Base-by-base conservation (phyloP, 345 rosid genomes). In the Populus tremula region DNA sequence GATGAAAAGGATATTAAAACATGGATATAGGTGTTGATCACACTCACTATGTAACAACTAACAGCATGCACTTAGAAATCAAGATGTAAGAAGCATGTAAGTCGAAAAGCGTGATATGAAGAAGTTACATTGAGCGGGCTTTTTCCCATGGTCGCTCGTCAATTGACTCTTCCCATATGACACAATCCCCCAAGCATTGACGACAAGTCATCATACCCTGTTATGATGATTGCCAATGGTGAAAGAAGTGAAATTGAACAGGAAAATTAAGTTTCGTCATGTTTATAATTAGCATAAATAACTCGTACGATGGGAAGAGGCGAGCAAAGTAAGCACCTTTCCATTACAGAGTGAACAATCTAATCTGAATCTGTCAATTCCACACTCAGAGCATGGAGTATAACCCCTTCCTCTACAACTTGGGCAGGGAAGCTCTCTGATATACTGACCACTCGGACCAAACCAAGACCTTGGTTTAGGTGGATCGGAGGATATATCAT, bases 141-240 rank as follows among this genome's bases (percentile, higher is more conserved):
- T 89, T 91, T 87, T 94, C 98, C 98, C 98, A 93, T 54, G 98
- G 98, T 78, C 77, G 88, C 82, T 94, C 98, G 59, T 94, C 98
- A 41, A 93, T 90, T 47, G 94, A 90, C 88, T 94, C 98, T 83
- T 91, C 94, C 98, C 98, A 94, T 78, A 91, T 86, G 45, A 94
- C 98, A 79, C 98, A 87, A 71, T 94, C 98, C 21, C 98, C 98
- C 71, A 80, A 88, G 86, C 98, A 94, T 70, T 82, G 89, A 20
- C 23, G 73, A 84, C 98, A 94, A 69, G 93, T 91, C 89, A 89
- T 88, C 78, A 90, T 86, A 74, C 98, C 98, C 98, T 94, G 83
- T 77, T 65, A 79, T 54, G 39, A 81, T 49, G 39, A 35, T 54
- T 20, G 39, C 47, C 33, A 39, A 29, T 8, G 70, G 49, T 67